Evolutionary conservation across 768 basidiomycete genomes (phyloP).

Genomic region (Russula earlei): DNA sequence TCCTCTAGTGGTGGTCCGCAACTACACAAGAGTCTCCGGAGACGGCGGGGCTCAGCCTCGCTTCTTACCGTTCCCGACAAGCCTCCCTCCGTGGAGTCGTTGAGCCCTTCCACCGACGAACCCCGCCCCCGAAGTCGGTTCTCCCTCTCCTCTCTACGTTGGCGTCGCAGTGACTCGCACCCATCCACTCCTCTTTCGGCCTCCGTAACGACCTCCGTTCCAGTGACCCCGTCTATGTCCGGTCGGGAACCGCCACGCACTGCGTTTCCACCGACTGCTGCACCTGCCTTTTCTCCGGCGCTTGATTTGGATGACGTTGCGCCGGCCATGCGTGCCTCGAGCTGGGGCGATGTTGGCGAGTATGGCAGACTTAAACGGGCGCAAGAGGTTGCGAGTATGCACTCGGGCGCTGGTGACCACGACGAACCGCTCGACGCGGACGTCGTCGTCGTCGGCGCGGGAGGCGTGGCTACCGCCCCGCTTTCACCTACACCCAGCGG

Average conservation of each 20-base stretch:
- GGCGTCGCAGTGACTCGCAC: constrained; percentile 12
- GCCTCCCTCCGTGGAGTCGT: constrained; percentile 8
- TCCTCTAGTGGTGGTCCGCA: background rate
- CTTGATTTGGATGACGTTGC: background rate
- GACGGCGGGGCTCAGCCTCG: constrained; percentile 15
- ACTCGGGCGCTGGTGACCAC: constrained; percentile 16
- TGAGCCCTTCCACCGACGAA: constrained; percentile 8
- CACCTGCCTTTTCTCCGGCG: background rate
- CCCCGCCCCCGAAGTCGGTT: constrained; percentile 18
- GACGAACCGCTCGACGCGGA: constrained; percentile 17
- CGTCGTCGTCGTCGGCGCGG: constrained; percentile 19
- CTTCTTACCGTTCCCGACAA: background rate
- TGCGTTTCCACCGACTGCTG: background rate
- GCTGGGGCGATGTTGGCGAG: constrained; percentile 21
- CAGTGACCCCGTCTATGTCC: constrained; percentile 6
- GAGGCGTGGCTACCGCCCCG: constrained; percentile 13
- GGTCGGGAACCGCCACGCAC: constrained; percentile 2
- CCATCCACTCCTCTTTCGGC: background rate
- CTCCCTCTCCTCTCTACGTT: constrained; percentile 17
- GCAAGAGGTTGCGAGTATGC: constrained; percentile 13
- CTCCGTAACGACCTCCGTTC: background rate
- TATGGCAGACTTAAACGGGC: constrained; percentile 1
- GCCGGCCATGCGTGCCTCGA: constrained; percentile 17
- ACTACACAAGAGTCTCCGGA: background rate
- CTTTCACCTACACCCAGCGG: constrained; percentile 17